These are phyloP conservation scores for Candida nemodendra DNA, from an alignment of 805 yeast genomes.

Conservation along the genomic window DNA sequence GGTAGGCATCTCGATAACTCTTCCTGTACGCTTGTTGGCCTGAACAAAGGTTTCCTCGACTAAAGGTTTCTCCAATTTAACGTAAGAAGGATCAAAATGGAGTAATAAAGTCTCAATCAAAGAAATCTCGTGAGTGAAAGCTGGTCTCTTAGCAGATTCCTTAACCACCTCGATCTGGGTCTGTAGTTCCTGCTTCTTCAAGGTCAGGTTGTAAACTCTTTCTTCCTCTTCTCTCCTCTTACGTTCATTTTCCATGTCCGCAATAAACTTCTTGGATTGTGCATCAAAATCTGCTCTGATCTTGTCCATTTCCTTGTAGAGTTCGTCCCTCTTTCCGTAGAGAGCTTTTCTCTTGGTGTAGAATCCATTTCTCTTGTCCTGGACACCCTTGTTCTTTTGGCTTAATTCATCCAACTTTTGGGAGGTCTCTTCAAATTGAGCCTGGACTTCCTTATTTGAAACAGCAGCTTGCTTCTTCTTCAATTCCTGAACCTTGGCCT, in stretches of 20 bases:
- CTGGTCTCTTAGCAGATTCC: conserved; percentile 73
- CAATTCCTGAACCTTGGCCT: conserved; percentile 69
- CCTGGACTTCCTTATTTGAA: conserved; percentile 64
- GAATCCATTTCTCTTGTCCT: conserved; percentile 64
- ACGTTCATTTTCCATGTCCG: conserved; percentile 65
- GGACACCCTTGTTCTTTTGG: conserved; percentile 54
- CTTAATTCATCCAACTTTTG: conserved; percentile 68
- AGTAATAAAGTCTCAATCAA: conserved; percentile 69
- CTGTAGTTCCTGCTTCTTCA: conserved; percentile 48
- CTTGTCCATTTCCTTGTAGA: conserved; percentile 64
- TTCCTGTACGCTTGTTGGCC: conserved; percentile 24
- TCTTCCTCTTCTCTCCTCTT: conserved; percentile 68
- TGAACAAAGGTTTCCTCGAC: conserved; percentile 15
- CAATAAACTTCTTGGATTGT: conserved; percentile 68
- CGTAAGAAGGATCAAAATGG: conserved; percentile 77
- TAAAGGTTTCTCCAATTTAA: conserved; percentile 45
- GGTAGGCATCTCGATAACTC: conserved; percentile 61
- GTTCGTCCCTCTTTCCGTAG: conserved; percentile 64
- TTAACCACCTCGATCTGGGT: conserved; percentile 68
- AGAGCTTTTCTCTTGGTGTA: conserved; percentile 65
- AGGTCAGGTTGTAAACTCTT: conserved; percentile 49
- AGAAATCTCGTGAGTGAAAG: conserved; percentile 75
- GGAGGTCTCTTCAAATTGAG: conserved; percentile 66
- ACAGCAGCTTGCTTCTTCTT: conserved; percentile 60
- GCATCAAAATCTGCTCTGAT: conserved; percentile 73